Evolutionary conservation across 768 basidiomycete genomes (phyloP).

Genomic region (Harrya chromipes): DNA sequence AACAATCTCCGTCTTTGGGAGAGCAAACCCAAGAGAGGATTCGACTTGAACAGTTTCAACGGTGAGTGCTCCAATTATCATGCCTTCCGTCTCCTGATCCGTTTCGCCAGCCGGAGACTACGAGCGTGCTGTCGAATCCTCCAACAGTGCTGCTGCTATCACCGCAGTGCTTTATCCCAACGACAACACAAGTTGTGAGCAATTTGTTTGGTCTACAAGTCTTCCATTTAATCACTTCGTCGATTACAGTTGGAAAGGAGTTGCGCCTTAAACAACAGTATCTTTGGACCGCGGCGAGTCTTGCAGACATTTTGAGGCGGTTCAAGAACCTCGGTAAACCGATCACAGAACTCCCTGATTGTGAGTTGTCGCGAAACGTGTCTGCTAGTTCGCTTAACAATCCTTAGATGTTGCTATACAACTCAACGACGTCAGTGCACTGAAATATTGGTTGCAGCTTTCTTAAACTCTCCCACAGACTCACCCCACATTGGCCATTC

Average conservation of each 20-base stretch:
- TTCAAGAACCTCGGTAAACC: conserved; percentile 89
- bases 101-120: conserved; percentile 77
- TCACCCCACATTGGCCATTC: conserved; percentile 92
- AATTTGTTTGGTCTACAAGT: background rate
- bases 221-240: background rate
- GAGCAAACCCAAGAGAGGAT: conserved; percentile 83
- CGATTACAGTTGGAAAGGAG: conserved; percentile 69
- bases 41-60: conserved; percentile 95
- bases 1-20: conserved; percentile 90
- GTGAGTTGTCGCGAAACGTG: conserved; percentile 37
- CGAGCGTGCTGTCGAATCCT: conserved; percentile 82
- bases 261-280: conserved; percentile 95
- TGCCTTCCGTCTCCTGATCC: background rate
- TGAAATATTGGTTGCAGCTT: background rate
- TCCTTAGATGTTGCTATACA: conserved; percentile 81
- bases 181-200: conserved; percentile 72
- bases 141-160: conserved; percentile 89
- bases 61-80: conserved; percentile 39
- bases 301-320: conserved; percentile 86
- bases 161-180: conserved; percentile 96
- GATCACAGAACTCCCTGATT: conserved; percentile 78
- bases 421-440: conserved; percentile 74
- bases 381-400: conserved; percentile 4
- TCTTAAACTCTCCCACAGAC: conserved; percentile 48
- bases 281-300: conserved; percentile 88